A percentile compares a stretch with the other conserved stretches of the same genome.
Evolutionary conservation across 192 early-diverging fungal genomes (phyloP).

Genomic region (Diversispora eburnea): DNA sequence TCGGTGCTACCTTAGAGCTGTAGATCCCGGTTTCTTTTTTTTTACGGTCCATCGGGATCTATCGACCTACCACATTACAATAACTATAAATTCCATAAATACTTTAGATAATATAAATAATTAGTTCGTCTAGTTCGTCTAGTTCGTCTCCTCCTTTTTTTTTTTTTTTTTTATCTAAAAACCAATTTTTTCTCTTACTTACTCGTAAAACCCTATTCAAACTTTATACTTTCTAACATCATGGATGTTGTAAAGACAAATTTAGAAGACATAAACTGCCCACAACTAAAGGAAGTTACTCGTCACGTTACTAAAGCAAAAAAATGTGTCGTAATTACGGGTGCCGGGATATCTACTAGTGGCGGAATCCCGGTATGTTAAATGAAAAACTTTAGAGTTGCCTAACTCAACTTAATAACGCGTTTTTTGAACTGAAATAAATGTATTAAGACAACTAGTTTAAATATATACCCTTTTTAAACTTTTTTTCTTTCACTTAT

Average conservation of each 20-base stretch:
- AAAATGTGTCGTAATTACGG: constrained; percentile 67
- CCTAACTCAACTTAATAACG: neutral
- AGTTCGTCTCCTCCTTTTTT: neutral
- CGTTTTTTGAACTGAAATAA: neutral
- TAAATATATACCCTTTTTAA: neutral
- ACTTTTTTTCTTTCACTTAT: constrained; percentile 13
- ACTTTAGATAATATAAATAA: neutral
- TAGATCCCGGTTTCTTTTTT: neutral
- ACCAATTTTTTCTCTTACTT: neutral
- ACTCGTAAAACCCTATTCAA: neutral
- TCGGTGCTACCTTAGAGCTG: neutral
- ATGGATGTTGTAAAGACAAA: neutral
- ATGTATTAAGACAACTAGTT: neutral
- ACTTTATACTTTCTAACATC: neutral
- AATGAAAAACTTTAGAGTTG: neutral
- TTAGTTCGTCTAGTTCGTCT: neutral
- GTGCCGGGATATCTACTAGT: constrained; percentile 88
- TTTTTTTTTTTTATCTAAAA: neutral
- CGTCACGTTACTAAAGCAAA: constrained; percentile 34
- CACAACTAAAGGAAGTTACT: neutral
- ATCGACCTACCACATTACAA: neutral
- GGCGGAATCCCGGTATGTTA: constrained; percentile 79
- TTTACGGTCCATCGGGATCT: neutral
- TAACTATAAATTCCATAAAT: neutral
- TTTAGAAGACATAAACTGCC: neutral